Conservation (phyloP, 23 red algal genomes). For the Gracilaria vermiculophylla region DNA sequence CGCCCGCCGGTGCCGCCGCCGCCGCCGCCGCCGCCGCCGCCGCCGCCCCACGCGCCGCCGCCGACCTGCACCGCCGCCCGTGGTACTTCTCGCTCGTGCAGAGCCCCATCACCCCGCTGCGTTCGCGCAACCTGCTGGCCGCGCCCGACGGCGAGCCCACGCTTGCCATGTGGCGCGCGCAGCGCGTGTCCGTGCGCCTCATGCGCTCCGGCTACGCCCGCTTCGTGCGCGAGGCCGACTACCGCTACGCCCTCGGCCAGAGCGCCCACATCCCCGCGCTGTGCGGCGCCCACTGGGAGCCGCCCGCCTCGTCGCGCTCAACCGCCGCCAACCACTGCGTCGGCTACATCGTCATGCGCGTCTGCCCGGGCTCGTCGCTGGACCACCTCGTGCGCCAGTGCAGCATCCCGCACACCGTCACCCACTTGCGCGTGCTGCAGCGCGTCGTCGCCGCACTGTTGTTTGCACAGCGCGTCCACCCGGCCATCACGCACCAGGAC, state of each 20-base stretch:
- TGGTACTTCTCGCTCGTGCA: conserved; percentile 64
- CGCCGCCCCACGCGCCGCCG: background rate
- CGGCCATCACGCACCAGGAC: conserved; percentile 52
- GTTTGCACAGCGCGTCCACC: conserved; percentile 16
- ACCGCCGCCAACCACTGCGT: background rate
- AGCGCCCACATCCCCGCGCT: conserved; percentile 36
- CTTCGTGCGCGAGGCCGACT: conserved; percentile 40
- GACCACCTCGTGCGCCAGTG: conserved; percentile 39
- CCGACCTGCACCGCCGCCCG: background rate
- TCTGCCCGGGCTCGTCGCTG: background rate
- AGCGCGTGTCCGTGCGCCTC: conserved; percentile 36
- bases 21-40: background rate
- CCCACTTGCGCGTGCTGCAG: conserved; percentile 44
- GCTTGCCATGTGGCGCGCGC: conserved; percentile 42
- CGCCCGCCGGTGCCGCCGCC: background rate
- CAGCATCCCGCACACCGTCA: conserved; percentile 42
- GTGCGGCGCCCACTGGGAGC: conserved; percentile 53
- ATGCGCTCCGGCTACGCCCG: conserved; percentile 17
- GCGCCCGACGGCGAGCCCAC: background rate
- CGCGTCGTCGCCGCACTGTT: conserved; percentile 57
- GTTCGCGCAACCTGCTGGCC: conserved; percentile 30
- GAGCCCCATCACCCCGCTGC: conserved; percentile 61
- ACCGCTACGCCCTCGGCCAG: conserved; percentile 16
- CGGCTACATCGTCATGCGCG: conserved; percentile 57
- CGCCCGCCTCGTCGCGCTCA: background rate